Percentiles rank a stretch among this genome's conserved stretches.
phyloP scores from a whole-genome alignment of 2,329 filamentous ascomycete genomes.

The Aureobasidium vineae region DNA sequence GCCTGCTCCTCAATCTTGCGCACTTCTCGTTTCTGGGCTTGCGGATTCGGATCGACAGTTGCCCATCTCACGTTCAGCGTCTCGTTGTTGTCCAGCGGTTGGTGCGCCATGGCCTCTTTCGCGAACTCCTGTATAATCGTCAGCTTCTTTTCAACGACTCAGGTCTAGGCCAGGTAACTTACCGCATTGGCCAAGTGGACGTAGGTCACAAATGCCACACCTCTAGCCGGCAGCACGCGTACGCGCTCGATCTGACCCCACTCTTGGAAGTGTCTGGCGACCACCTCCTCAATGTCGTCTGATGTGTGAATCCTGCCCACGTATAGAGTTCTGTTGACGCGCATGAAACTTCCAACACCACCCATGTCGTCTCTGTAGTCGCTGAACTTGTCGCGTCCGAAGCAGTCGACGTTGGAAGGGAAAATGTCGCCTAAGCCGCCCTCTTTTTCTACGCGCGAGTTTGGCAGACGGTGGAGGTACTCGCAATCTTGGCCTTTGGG shows the following conservation, averaged over 20 bases:
- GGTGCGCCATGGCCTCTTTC: constrained; percentile 82
- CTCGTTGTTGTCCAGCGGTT: constrained; percentile 86
- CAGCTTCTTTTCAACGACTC: background rate
- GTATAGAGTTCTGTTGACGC: constrained; percentile 92
- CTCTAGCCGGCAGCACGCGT: constrained; percentile 81
- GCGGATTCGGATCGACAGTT: constrained; percentile 91
- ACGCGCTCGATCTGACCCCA: constrained; percentile 90
- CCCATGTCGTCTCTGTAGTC: constrained; percentile 97
- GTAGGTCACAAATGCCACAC: constrained; percentile 95
- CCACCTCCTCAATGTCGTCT: constrained; percentile 95
- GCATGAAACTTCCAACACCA: constrained; percentile 88
- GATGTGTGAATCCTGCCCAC: constrained; percentile 91
- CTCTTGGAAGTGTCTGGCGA: constrained; percentile 91
- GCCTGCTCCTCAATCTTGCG: constrained; percentile 91
- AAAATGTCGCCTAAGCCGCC: constrained; percentile 74
- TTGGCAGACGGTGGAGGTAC: constrained; percentile 86
- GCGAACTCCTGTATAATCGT: constrained; percentile 63
- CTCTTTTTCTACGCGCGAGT: constrained; percentile 42
- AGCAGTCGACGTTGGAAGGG: constrained; percentile 92
- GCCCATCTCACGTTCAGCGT: constrained; percentile 96
- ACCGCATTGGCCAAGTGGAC: constrained; percentile 65
- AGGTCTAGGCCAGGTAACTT: background rate
- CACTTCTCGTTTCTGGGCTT: constrained; percentile 89
- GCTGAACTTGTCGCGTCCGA: constrained; percentile 86
- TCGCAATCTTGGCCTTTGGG: constrained; percentile 90